Evolutionary conservation across 1,284 basidiomycete species (phyloP).

Genomic region (Malassezia japonica): DNA sequence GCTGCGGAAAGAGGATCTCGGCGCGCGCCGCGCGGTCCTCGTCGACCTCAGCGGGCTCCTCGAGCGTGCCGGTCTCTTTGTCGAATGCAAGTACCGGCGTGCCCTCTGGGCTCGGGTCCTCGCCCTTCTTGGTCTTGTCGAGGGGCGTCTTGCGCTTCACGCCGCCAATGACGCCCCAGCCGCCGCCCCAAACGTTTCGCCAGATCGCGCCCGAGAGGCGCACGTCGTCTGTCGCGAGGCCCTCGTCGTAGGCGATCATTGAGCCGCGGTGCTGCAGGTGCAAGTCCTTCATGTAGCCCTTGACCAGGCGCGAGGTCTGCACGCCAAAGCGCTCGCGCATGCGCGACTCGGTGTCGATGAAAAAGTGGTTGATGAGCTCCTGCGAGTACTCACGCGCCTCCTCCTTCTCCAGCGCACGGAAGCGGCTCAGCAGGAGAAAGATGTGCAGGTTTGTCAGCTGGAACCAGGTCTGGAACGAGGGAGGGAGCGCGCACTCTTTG

Average conservation of each 20-base stretch:
- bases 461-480: constrained; percentile 96
- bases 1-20: constrained; percentile 50
- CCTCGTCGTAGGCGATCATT: constrained; percentile 70
- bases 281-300: constrained; percentile 77
- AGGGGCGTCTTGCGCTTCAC: constrained; percentile 40
- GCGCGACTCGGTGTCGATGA: constrained; percentile 84
- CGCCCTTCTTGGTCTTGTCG: background rate
- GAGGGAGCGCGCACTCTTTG: constrained; percentile 68
- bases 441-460: constrained; percentile 86
- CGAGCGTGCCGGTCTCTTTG: constrained; percentile 14
- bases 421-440: constrained; percentile 76
- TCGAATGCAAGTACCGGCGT: constrained; percentile 52
- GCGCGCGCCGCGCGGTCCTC: constrained; percentile 45
- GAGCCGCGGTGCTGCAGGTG: constrained; percentile 85
- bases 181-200: constrained; percentile 69
- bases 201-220: constrained; percentile 71
- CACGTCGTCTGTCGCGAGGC: constrained; percentile 52
- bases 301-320: constrained; percentile 65
- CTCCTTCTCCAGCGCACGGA: constrained; percentile 68
- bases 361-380: constrained; percentile 87
- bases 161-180: constrained; percentile 50
- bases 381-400: constrained; percentile 63
- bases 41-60: constrained; percentile 8
- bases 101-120: constrained; percentile 24
- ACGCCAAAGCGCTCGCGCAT: constrained; percentile 67